Evolutionary conservation across 2,329 filamentous ascomycete genomes (phyloP).

Genomic region (Hypocrella siamensis): DNA sequence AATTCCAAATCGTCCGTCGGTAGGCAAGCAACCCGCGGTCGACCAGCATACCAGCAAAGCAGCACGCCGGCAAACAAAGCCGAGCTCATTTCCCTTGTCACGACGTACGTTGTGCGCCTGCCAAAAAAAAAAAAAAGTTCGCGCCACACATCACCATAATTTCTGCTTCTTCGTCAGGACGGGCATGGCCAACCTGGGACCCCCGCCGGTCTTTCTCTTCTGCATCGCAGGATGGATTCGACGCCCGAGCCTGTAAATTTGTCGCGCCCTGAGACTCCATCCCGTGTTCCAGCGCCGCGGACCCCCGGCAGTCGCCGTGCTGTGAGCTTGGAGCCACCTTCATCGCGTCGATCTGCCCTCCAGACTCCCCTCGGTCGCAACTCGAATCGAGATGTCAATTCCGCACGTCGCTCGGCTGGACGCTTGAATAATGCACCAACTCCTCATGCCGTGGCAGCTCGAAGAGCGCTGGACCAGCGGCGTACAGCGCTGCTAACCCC

Average conservation of each 20-base stretch:
- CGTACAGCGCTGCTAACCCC: constrained; percentile 45
- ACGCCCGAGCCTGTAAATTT: constrained; percentile 1
- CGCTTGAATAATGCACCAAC: constrained; percentile 31
- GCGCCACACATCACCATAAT: no score
- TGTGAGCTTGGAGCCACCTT: constrained; percentile 19
- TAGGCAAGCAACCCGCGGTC: no score
- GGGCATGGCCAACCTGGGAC: no score
- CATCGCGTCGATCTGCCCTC: constrained; percentile 20
- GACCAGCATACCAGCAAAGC: no score
- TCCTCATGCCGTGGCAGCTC: constrained; percentile 46
- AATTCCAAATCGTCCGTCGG: no score
- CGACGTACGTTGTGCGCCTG: no score
- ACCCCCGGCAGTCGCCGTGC: constrained; percentile 10
- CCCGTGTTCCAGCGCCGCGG: constrained; percentile 11
- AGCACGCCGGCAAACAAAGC: no score
- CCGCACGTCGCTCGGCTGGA: constrained; percentile 24
- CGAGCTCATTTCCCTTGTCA: no score
- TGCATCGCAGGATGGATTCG: no score
- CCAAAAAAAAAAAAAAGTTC: no score
- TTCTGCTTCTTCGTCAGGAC: no score
- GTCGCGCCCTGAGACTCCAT: constrained; percentile 3
- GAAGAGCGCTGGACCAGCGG: constrained; percentile 40
- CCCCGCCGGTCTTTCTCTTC: no score
- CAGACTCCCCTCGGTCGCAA: constrained; percentile 26
- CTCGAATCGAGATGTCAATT: constrained; percentile 19